phyloP scores from a whole-genome alignment of 2,329 filamentous ascomycete species.

The Penicillium sumatraense region DNA sequence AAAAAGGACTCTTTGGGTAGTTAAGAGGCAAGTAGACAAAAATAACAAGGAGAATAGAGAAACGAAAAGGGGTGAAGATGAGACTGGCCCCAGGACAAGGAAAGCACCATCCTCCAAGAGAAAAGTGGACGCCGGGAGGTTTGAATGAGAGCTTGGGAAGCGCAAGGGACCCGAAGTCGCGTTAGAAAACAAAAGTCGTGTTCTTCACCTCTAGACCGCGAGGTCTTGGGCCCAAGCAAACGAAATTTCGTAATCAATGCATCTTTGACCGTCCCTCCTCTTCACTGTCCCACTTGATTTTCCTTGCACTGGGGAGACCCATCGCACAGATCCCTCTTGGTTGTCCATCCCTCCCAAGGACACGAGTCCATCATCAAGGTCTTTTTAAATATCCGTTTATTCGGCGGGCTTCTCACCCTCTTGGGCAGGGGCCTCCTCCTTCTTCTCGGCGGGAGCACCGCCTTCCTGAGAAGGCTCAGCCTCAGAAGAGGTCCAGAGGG shows the following conservation, averaged over 20 bases:
- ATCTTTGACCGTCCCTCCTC: conserved; percentile 7
- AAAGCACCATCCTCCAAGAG: conserved; percentile 9
- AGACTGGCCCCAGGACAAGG: conserved; percentile 15
- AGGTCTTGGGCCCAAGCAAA: conserved; percentile 14
- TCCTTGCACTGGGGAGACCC: conserved; percentile 17
- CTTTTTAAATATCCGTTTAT: conserved; percentile 42
- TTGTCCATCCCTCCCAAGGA: conserved; percentile 29
- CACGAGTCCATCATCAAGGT: conserved; percentile 39
- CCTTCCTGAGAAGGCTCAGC: conserved; percentile 74
- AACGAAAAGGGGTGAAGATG: conserved; percentile 21
- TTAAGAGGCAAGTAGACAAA: conserved; percentile 33
- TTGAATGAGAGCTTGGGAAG: conserved; percentile 7
- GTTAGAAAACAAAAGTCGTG: conserved; percentile 1
- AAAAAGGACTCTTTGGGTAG: conserved; percentile 32
- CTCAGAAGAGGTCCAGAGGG: conserved; percentile 99
- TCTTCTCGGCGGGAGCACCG: conserved; percentile 46
- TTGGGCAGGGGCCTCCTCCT: conserved; percentile 47
- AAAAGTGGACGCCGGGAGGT: conserved; percentile 13
- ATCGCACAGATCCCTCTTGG: conserved; percentile 21
- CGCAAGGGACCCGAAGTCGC: neutral
- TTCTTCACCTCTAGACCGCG: conserved; percentile 12
- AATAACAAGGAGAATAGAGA: conserved; percentile 34
- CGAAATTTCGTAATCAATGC: conserved; percentile 9
- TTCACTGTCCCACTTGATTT: conserved; percentile 17
- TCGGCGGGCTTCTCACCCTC: conserved; percentile 51